Evolutionary conservation across 352 stramenopile genomes (phyloP).

Genomic region (Phytophthora litchii): DNA sequence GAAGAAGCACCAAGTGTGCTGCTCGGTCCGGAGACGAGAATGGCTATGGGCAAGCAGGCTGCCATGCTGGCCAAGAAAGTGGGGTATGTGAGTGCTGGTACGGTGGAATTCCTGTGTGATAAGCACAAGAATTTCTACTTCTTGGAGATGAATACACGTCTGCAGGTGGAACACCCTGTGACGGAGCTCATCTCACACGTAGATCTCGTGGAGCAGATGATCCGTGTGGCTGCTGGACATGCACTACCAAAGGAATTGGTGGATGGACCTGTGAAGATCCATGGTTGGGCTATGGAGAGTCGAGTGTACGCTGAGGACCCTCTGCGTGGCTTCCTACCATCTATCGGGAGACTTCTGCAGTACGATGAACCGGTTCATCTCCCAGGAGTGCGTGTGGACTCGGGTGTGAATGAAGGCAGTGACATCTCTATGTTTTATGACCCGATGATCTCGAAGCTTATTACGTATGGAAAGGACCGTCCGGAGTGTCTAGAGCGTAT

Average conservation of each 20-base stretch:
- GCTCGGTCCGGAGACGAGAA: constrained; percentile 88
- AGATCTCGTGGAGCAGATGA: constrained; percentile 97
- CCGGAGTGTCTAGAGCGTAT: constrained; percentile 86
- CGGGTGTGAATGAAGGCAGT: constrained; percentile 91
- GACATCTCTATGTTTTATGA: constrained; percentile 97
- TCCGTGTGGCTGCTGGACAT: constrained; percentile 92
- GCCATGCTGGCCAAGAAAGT: constrained; percentile 92
- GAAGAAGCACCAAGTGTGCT: constrained; percentile 93
- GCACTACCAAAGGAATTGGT: constrained; percentile 88
- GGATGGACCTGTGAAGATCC: constrained; percentile 58
- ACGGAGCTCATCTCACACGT: constrained; percentile 94
- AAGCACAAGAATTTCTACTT: constrained; percentile 98
- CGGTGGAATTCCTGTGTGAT: constrained; percentile 97
- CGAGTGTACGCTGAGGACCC: constrained; percentile 98
- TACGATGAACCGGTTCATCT: constrained; percentile 91
- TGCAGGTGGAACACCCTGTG: constrained; percentile 96
- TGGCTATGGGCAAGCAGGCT: constrained; percentile 86
- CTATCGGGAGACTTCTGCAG: constrained; percentile 92
- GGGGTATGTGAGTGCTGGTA: constrained; percentile 95
- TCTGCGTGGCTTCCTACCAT: constrained; percentile 94
- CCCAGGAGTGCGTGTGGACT: constrained; percentile 89
- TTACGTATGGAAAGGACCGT: constrained; percentile 85
- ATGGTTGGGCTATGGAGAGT: constrained; percentile 91
- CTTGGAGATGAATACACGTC: constrained; percentile 98
- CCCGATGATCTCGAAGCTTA: constrained; percentile 97